Conservation (phyloP, 257 asterid species). For the Anisodus tanguticus region DNA sequence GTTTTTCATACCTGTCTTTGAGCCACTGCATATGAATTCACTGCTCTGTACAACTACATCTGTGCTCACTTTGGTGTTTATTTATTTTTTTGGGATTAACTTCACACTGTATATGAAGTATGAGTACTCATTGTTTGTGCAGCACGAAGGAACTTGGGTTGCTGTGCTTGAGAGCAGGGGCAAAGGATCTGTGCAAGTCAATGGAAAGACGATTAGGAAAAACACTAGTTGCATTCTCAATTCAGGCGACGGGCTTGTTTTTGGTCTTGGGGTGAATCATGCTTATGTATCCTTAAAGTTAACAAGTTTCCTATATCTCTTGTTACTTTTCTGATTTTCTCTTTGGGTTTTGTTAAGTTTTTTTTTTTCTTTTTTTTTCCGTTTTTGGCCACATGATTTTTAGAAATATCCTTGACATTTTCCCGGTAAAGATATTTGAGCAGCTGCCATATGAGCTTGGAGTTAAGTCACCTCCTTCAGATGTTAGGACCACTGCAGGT, state of each 20-base stretch:
- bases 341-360: neutral
- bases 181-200: slow-evolving; percentile 76
- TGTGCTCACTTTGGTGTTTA: slow-evolving; percentile 5
- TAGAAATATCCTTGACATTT: slow-evolving; percentile 51
- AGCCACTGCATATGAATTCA: neutral
- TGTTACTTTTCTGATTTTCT: slow-evolving; percentile 21
- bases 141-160: slow-evolving; percentile 68
- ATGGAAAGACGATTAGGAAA: slow-evolving; percentile 74
- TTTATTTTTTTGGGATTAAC: neutral
- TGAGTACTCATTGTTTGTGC: slow-evolving; percentile 41
- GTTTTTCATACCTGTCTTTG: neutral
- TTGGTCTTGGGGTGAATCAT: slow-evolving; percentile 72
- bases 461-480: slow-evolving; percentile 69
- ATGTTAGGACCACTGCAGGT: slow-evolving; percentile 61
- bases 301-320: slow-evolving; percentile 3
- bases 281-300: slow-evolving; percentile 76
- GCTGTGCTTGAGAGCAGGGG: slow-evolving; percentile 82
- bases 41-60: neutral
- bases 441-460: slow-evolving; percentile 63
- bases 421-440: slow-evolving; percentile 67
- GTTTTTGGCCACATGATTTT: slow-evolving; percentile 20
- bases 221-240: slow-evolving; percentile 56
- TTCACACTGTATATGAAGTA: slow-evolving; percentile 25
- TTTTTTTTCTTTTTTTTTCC: neutral
- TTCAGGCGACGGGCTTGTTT: slow-evolving; percentile 89